Base-by-base conservation (phyloP, 345 rosid genomes). In the Chamaenerion angustifolium region DNA sequence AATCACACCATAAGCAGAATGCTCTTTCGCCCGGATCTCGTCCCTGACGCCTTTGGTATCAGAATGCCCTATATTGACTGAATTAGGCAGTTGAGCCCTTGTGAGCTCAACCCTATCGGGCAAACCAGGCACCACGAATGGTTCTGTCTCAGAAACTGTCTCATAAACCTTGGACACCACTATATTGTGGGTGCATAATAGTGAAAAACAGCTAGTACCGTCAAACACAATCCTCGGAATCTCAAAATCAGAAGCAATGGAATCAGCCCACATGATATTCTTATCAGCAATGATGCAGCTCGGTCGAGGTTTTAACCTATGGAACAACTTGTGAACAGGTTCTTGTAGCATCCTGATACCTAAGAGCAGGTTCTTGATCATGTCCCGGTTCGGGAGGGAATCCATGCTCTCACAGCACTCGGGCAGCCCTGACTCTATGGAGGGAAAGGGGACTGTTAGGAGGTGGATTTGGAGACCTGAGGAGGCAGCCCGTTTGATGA, bases 371-470 rank as follows among this genome's bases (percentile, higher is more conserved):
- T 55, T 65, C 47, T 16, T 55, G 16, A 60, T 8, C 37, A 49
- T 12, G 13, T 14, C 51, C 13, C 41, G 18, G 0, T 31, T 45
- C 9, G 70, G 76, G 47, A 64, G 66, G 16, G 61, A 19, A 61
- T 71, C 76, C 43, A 71, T n/a, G 60, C 56, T 57, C 56, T 71
- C 76, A 40, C 62, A 67, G 13, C 72, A 73, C 8, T 57, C 60
- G 2, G 72, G 76, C 40, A 71, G 51, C 8, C 73, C 70, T 5
- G 46, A 64, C 43, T 64, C 65, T 8, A n/a, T 17, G 11, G 48
- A 59, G 11, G 73, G 72, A 40, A 68, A 64, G 2, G 41, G 60
- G 3, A 68, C 60, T 6, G 56, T 51, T 1, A 59, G 52, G 43
- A 71, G 55, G 12, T 45, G 15, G 42, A 68, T 58, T 40, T 6